Conservation (phyloP, 495 filamentous ascomycete genomes). For the Hyaloscypha bicolor region DNA sequence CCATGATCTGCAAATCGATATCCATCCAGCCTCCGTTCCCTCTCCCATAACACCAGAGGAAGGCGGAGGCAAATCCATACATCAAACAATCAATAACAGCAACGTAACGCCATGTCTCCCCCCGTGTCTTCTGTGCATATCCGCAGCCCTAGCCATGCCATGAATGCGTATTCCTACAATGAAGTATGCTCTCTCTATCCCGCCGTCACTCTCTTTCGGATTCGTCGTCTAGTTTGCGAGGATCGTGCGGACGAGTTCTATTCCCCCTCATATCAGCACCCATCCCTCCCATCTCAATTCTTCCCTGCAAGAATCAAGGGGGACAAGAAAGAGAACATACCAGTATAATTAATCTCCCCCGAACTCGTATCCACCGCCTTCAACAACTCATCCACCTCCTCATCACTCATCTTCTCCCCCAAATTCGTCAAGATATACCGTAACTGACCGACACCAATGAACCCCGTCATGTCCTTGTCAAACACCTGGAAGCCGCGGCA, state of each 20-base stretch:
- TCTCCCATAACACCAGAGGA: neutral
- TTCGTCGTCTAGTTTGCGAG: constrained; percentile 72
- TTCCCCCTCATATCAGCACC: neutral
- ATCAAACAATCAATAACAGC: constrained; percentile 7
- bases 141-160: constrained; percentile 30
- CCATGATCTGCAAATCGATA: neutral
- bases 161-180: constrained; percentile 31
- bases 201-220: neutral
- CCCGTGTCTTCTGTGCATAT: constrained; percentile 2
- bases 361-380: constrained; percentile 94
- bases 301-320: neutral
- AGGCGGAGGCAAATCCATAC: neutral
- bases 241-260: constrained; percentile 91
- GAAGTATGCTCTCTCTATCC: neutral
- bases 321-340: constrained; percentile 47
- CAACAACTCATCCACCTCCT: constrained; percentile 96
- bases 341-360: constrained; percentile 95
- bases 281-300: neutral
- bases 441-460: constrained; percentile 94
- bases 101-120: constrained; percentile 17
- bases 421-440: constrained; percentile 96
- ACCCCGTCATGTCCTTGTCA: constrained; percentile 98
- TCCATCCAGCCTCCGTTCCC: neutral
- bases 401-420: constrained; percentile 98
- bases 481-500: constrained; percentile 98